Evolutionary conservation across 78 protist genomes (phyloP), one percentile per base, ranked within the genome.

Genomic region (Dictyostelium citrinum): DNA sequence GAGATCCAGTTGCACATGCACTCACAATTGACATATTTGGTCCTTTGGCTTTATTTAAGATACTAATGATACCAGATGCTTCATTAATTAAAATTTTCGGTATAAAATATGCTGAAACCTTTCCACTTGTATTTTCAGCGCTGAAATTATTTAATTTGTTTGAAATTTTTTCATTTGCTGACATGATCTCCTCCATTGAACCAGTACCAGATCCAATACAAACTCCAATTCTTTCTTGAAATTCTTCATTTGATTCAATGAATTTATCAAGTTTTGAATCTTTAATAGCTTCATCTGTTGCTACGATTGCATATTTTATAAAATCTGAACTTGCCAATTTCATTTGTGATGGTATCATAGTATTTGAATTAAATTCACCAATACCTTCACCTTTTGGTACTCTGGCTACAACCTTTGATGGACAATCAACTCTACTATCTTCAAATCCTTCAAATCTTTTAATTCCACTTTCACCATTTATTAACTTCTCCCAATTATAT

Each of bases 1-100:
- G 98, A 2, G 99, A 98, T 0, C 99, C 99, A 0, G 99, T 97
- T 2, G 99, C 99, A 71, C 99, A 98, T 31, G 99, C 99, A 4
- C 99, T 97, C 20, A 93, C 82, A 35, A 68, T 82, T 35, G 97
- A 61, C 60, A 97, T 96, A 94, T 97, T 98, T 22, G 98, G 99
- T 12, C 99, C 99, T 68, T 91, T 80, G 0, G 77, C 27, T 60
- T 39, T 43, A 83, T 97, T 24, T 12, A 45, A 11, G 14, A 98
- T 97, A 39, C 85, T 33, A 29, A 97, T 68, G 33, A 84, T 90
- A 8, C 99, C 99, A 3, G 98, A 96, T 0, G 98, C 99, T 84
- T 97, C 85, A 93, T 98, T 98, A 35, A 95, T 80, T 45, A 98
- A 97, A 24, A 97, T 97, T 29, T 95, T 75, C 4, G 99, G 99